Percentiles rank a stretch among this genome's conserved stretches.
Conservation (phyloP, 2,329 filamentous ascomycete species). For the Ophiocordyceps polyrhachis-furcata region DNA sequence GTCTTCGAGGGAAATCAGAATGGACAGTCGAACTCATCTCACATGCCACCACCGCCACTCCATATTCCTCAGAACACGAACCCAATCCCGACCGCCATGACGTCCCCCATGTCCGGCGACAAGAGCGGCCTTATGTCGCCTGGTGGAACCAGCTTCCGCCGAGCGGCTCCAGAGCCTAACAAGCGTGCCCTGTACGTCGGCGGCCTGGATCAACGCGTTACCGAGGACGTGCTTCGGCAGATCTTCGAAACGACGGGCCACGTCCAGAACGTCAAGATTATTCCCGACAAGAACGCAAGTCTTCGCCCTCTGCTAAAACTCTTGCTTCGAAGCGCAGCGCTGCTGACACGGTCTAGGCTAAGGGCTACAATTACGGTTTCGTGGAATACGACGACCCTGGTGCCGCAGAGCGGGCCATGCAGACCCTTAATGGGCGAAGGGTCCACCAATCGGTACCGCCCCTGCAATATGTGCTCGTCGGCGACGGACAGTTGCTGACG, state of each 20-base stretch:
- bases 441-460: constrained; percentile 72
- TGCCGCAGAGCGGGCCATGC: constrained; percentile 91
- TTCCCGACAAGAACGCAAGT: constrained; percentile 96
- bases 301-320: neutral
- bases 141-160: constrained; percentile 61
- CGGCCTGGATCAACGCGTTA: constrained; percentile 83
- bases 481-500: constrained; percentile 1
- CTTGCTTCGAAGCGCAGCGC: neutral
- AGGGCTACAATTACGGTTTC: constrained; percentile 98
- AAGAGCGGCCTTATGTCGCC: constrained; percentile 61
- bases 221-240: constrained; percentile 87
- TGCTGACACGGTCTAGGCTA: constrained; percentile 36
- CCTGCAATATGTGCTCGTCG: neutral
- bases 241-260: constrained; percentile 98
- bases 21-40: constrained; percentile 47
- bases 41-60: constrained; percentile 81
- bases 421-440: constrained; percentile 83
- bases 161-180: constrained; percentile 91
- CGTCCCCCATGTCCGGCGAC: constrained; percentile 61
- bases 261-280: constrained; percentile 98
- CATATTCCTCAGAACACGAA: constrained; percentile 95
- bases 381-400: constrained; percentile 97
- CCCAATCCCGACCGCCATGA: constrained; percentile 81
- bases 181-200: constrained; percentile 95
- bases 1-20: constrained; percentile 59